Evolutionary conservation across 805 yeast genomes (phyloP).

Genomic region (Wickerhamomyces chambardii): DNA sequence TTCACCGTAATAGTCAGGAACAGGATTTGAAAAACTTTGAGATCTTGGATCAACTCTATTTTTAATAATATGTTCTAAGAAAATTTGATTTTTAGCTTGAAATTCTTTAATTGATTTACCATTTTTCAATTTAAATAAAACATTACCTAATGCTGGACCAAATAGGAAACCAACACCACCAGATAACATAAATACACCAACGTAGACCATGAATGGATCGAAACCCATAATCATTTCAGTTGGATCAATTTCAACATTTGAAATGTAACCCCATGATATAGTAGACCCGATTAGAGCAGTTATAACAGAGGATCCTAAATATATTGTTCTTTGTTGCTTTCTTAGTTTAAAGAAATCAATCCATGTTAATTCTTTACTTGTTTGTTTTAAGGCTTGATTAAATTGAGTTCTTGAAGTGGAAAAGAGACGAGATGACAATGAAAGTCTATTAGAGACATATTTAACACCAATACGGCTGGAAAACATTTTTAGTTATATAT

Average conservation of each 20-base stretch:
- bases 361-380: conserved; percentile 46
- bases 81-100: conserved; percentile 58
- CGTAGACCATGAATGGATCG: conserved; percentile 78
- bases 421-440: neutral
- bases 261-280: conserved; percentile 64
- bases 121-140: conserved; percentile 51
- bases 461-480: neutral
- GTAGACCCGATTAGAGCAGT: conserved; percentile 62
- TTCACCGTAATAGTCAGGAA: conserved; percentile 98
- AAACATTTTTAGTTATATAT: too few relatives aligned
- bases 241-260: conserved; percentile 80
- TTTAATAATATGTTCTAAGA: conserved; percentile 61
- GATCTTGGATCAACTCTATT: conserved; percentile 90
- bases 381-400: neutral
- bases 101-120: conserved; percentile 36
- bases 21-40: conserved; percentile 88
- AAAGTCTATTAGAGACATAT: neutral
- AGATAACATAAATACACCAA: conserved; percentile 62
- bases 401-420: neutral
- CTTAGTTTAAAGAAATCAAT: conserved; percentile 69
- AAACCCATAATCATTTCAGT: conserved; percentile 81
- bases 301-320: conserved; percentile 55
- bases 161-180: conserved; percentile 72
- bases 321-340: conserved; percentile 64
- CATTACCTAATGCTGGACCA: conserved; percentile 78